Base-by-base conservation (phyloP, 805 yeast genomes). In the Pichia exigua region DNA sequence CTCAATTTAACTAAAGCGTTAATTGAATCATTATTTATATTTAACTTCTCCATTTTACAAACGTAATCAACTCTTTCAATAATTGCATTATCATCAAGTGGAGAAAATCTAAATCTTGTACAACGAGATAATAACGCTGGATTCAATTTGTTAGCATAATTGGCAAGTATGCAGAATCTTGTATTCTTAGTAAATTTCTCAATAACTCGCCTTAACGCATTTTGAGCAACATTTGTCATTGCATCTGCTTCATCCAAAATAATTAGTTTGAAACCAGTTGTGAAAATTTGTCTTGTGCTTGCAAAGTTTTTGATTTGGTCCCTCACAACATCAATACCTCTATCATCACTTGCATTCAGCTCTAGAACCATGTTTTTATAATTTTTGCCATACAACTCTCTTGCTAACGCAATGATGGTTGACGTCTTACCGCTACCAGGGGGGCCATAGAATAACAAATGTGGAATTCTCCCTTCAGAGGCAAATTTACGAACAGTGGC, bases 271-370 rank as follows among this genome's bases (percentile, higher is more conserved):
- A 90, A 90, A 15, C 94, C 95, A 50, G 78, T 75, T 54, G 82
- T 75, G 69, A 92, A 94, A 49, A 94, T 92, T 66, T 94, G 99
- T 75, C 89, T 82, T 1, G 99, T 94, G 30, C 92, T 82, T 12
- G 99, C 99, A 72, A 94, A 94, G 60, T 85, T 90, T 74, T 94
- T 94, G 73, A 94, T 90, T 69, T 90, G 97, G 62, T 94, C 94
- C 57, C 99, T 79, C n/a, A 94, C 98, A 44, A 94, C 97, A 60
- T 89, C 96, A 59, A 94, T 94, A 58, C 99, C 99, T 70, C 99
- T 80, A 67, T 94, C 99, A 67, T 94, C 99, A 4, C 95, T 85
- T 4, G 99, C 99, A 69, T 94, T 94, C 66, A 94, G 75, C 65
- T 94, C 99, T 50, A 94, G 71, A 1, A 94, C 97, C 91, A 91